These are phyloP conservation scores for Apophysomyces sp. DNA, from an alignment of 371 early-diverging fungal genomes.

Conservation along the genomic window DNA sequence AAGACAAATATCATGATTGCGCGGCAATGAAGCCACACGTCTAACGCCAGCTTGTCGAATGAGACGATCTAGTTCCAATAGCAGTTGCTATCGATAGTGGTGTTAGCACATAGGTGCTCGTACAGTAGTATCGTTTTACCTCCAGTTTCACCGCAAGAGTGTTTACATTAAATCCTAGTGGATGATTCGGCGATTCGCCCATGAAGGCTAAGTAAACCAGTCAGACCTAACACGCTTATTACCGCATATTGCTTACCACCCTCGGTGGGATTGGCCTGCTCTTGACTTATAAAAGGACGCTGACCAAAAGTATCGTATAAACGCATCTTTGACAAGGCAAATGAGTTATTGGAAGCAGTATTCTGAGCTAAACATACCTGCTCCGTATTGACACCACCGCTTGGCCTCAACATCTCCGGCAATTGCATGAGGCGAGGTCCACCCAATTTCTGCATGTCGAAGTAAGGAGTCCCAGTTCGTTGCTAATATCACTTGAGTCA, in stretches of 20 bases:
- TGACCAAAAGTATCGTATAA: slow-evolving; percentile 10
- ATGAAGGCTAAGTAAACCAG: not conserved
- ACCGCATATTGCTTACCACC: not conserved
- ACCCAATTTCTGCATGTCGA: slow-evolving; percentile 76
- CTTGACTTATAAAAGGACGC: not conserved
- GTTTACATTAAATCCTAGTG: not conserved
- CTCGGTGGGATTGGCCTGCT: slow-evolving; percentile 3
- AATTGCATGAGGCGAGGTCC: slow-evolving; percentile 77
- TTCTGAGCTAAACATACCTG: slow-evolving; percentile 67
- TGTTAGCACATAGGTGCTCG: not conserved
- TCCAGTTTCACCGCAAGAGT: slow-evolving; percentile 7
- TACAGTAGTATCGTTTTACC: slow-evolving; percentile 4
- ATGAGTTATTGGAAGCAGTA: slow-evolving; percentile 35
- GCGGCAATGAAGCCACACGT: slow-evolving; percentile 68
- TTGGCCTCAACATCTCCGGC: slow-evolving; percentile 80
- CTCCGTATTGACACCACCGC: slow-evolving; percentile 70
- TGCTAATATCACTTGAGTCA: slow-evolving; percentile 6
- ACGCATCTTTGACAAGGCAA: slow-evolving; percentile 10
- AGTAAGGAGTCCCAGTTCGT: slow-evolving; percentile 80
- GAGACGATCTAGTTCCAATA: slow-evolving; percentile 75
- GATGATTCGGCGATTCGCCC: not conserved
- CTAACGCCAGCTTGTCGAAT: slow-evolving; percentile 56
- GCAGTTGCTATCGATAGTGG: slow-evolving; percentile 44
- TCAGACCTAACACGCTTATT: no score
- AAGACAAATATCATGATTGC: slow-evolving; percentile 77